Evolutionary conservation across 306 rosid genomes (phyloP), one percentile per base, ranked within the genome.

Genomic region (Carpinus fangiana): DNA sequence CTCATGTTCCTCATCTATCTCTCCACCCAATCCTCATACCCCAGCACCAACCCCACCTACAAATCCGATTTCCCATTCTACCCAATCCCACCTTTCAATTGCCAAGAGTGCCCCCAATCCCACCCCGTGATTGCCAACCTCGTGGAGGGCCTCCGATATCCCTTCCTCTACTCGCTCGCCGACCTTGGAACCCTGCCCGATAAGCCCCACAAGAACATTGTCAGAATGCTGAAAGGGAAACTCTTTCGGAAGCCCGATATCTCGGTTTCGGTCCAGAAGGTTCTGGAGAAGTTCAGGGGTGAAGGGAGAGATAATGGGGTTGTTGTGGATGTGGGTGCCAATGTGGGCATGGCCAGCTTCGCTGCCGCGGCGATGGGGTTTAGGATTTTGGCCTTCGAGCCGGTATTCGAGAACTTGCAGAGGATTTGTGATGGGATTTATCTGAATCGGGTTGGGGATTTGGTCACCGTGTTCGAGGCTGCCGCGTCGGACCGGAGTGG

Each of bases 291-390:
- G 82, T 83, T 85, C 12, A 93, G 77, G n/a, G 51, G 74, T 11
- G 87, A 89, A 41, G 90, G 92, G 34, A 83, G 70, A 34, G 81
- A 79, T 3, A 66, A 41, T 79, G 98, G 98, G 62, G 59, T 82
- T 83, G 89, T 91, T n/a, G 94, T 93, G 2, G 97, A 93, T 81
- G 98, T 96, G 18, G 98, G 99, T 26, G 98, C 96, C 73, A 96
- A 96, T 78, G 97, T 96, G 57, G 99, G 99, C 14, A 91, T 93
- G 89, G 99, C 97, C 2, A 90, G 90, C 78, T 96, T 96, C 67
- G 98, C 99, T 0, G 99, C 99, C 2, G 88, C 99, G 0, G 98
- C 81, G 0, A 93, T 96, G 97, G 96, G 98, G 18, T 96, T 91
- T 53, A 86, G 84, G 59, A 97, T 93, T 75, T 38, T 90, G 76